Base-by-base conservation (phyloP, 2,329 filamentous ascomycete species). In the Fusarium fujikuroi region DNA sequence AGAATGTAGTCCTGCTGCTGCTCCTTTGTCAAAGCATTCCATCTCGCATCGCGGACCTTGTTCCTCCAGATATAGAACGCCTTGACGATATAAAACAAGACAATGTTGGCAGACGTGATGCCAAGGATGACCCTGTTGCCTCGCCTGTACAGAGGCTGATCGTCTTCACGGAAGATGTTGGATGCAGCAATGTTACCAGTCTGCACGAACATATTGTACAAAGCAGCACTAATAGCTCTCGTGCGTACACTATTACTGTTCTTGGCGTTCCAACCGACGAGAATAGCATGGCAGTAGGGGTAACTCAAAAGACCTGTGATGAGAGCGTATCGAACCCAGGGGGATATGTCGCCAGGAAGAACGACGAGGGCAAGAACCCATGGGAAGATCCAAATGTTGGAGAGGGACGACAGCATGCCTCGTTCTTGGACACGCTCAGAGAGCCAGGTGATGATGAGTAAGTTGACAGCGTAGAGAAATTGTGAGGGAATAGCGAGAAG, bases 211-310 rank as follows among this genome's bases (percentile, higher is more conserved):
- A 87, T 87, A 75, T 92, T 92, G 81, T 92, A 92, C 14, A 91
- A 70, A 0, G 89, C 90, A 0, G 87, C 86, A 1, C 87, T 87
- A 16, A 92, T 88, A 2, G 90, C 89, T 6, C 91, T 82, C 1
- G 90, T 92, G 4, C 89, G 85, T 3, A 92, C 90, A 5, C 87
- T 86, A 34, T 89, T 89, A 2, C 89, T 87, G 75, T 92, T 92
- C 58, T 89, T 85, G 6, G 88, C 90, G 4, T 87, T 90, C 80
- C 89, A 87, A 0, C 86, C 88, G 0, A 91, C 90, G 19, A 87
- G 76, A 39, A 83, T 81, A n/a, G 80, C 79, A 34, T 82, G 80
- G 23, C 83, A 84, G 71, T 85, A 87, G 0, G 86, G 86, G 56
- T 87, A 87, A 39, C 82, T 83, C 14, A 87, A 77, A 9, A 88